These are phyloP conservation scores for Agarophyton chilense DNA, from an alignment of 23 red algal species.

Conservation along the genomic window DNA sequence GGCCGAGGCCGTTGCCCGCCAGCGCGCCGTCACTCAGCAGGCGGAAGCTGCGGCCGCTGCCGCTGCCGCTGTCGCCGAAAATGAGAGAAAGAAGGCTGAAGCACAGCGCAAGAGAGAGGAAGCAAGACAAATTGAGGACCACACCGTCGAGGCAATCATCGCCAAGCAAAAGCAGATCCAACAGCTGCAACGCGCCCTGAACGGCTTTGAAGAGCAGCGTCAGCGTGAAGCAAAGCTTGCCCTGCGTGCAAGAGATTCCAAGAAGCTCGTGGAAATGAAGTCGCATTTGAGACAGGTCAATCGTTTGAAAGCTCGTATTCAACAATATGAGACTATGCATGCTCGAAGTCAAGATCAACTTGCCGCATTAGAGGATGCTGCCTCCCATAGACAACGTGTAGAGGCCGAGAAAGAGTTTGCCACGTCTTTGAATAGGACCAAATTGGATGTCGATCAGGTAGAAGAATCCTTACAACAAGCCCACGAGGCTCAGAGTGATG, in stretches of 20 bases:
- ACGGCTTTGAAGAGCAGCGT: conserved; percentile 49
- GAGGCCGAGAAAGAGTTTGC: conserved; percentile 37
- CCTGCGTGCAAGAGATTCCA: conserved; percentile 11
- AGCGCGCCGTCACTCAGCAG: not conserved
- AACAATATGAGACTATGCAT: conserved; percentile 33
- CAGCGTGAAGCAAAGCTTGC: conserved; percentile 43
- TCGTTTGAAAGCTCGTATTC: conserved; percentile 42
- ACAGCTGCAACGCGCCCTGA: conserved; percentile 27
- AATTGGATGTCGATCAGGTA: conserved; percentile 41
- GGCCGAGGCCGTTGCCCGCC: conserved; percentile 13
- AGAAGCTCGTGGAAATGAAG: conserved; percentile 36
- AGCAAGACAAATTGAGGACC: not conserved
- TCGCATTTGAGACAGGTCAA: conserved; percentile 36
- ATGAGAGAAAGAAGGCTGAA: not conserved
- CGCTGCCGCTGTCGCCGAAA: not conserved
- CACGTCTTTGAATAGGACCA: not conserved
- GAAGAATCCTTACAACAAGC: conserved; percentile 42
- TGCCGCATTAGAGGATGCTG: conserved; percentile 39
- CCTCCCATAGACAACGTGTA: conserved; percentile 5
- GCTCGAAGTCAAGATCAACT: conserved; percentile 34
- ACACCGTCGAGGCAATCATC: conserved; percentile 39
- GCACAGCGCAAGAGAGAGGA: not conserved
- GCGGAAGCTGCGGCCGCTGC: not conserved
- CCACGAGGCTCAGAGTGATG: not conserved
- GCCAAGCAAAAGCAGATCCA: conserved; percentile 54